Conservation (phyloP, 2,329 filamentous ascomycete genomes). For the Davidsoniella virescens region DNA sequence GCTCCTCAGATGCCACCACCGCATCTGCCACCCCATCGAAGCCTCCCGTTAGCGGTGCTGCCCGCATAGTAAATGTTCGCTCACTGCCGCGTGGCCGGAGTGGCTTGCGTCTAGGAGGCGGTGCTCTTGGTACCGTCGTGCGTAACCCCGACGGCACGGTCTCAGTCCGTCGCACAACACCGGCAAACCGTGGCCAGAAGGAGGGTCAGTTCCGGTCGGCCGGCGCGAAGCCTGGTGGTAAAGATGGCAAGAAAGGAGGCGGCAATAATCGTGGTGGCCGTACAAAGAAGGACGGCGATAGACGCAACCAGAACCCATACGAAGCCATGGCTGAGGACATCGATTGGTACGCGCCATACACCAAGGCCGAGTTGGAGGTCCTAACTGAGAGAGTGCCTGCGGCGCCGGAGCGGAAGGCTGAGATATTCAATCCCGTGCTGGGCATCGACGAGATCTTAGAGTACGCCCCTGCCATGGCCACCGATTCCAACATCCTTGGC, state of each 20-base stretch:
- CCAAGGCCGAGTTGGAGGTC: constrained; percentile 18
- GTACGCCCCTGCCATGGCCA: constrained; percentile 22
- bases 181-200: constrained; percentile 5
- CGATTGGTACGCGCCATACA: constrained; percentile 14
- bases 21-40: background rate
- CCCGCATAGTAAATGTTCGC: constrained; percentile 25
- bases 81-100: constrained; percentile 22
- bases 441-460: constrained; percentile 20
- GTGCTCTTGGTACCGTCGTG: constrained; percentile 8
- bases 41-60: constrained; percentile 12
- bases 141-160: constrained; percentile 10
- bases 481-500: constrained; percentile 18
- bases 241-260: constrained; percentile 16
- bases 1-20: constrained; percentile 9
- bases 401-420: constrained; percentile 9
- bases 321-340: constrained; percentile 17
- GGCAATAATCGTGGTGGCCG: constrained; percentile 15
- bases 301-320: constrained; percentile 16
- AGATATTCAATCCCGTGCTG: constrained; percentile 21
- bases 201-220: constrained; percentile 12
- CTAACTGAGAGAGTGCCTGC: constrained; percentile 9
- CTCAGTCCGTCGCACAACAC: constrained; percentile 6
- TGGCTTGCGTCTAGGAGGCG: constrained; percentile 15
- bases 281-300: constrained; percentile 14
- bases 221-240: constrained; percentile 11